Evolutionary conservation across 1,284 basidiomycete genomes (phyloP).

Genomic region (Heterobasidion occidentale): DNA sequence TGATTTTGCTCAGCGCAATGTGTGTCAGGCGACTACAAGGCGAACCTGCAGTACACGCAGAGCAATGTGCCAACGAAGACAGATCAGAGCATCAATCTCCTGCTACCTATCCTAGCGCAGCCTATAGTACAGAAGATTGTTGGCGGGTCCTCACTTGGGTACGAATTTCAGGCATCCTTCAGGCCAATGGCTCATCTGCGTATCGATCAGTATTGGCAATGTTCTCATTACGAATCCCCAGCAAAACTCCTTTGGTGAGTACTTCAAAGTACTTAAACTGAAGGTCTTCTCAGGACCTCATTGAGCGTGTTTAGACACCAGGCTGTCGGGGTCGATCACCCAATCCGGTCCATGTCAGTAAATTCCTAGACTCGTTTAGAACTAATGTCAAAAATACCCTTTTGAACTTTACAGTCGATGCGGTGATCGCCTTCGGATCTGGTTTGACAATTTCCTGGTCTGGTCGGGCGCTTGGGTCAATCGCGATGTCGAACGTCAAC

Average conservation of each 20-base stretch:
- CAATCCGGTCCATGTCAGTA: conserved; percentile 68
- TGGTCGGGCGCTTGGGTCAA: conserved; percentile 50
- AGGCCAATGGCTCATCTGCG: conserved; percentile 2
- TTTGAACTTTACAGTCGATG: conserved; percentile 44
- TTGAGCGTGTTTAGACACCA: conserved; percentile 31
- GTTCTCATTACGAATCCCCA: conserved; percentile 53
- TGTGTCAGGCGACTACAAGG: conserved; percentile 50
- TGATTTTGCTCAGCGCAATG: background rate
- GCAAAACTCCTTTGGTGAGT: conserved; percentile 50
- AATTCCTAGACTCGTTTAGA: background rate
- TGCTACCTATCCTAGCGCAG: conserved; percentile 65
- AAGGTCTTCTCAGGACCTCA: background rate
- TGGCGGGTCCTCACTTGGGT: conserved; percentile 50
- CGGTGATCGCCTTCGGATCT: conserved; percentile 55
- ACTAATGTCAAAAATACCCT: background rate
- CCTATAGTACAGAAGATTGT: conserved; percentile 81
- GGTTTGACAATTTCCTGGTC: conserved; percentile 63
- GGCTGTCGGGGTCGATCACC: conserved; percentile 59
- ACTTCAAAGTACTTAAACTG: background rate
- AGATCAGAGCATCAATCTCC: conserved; percentile 53
- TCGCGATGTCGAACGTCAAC: conserved; percentile 55
- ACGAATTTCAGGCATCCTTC: conserved; percentile 5
- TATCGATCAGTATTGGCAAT: conserved; percentile 36
- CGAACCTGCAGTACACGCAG: conserved; percentile 59
- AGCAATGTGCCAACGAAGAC: conserved; percentile 48